These are phyloP conservation scores for Forsythia viridissima DNA, from an alignment of 257 asterid species.

Conservation along the genomic window DNA sequence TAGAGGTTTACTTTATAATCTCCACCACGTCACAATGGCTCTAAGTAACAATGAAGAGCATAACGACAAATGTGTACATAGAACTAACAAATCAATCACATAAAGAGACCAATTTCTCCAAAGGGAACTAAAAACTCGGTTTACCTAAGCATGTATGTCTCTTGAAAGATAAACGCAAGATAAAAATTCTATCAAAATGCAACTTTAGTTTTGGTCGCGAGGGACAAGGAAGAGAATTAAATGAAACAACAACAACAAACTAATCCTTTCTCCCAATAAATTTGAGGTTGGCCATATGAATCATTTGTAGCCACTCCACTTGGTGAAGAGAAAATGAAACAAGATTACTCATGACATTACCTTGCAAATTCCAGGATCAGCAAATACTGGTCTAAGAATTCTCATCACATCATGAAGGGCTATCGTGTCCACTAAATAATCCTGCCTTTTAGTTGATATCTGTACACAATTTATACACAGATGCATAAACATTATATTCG, in stretches of 20 bases:
- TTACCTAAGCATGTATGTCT: neutral
- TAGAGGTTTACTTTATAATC: neutral
- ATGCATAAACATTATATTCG: neutral
- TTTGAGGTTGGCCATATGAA: neutral
- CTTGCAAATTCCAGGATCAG: constrained; percentile 86
- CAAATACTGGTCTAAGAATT: constrained; percentile 76
- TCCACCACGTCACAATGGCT: neutral
- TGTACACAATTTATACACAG: constrained; percentile 24
- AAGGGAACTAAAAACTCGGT: neutral
- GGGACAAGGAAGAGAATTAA: neutral
- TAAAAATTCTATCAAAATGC: neutral
- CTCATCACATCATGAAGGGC: constrained; percentile 78
- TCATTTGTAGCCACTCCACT: neutral
- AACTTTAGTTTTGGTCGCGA: neutral
- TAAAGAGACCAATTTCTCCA: neutral
- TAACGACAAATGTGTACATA: neutral
- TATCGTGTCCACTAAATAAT: constrained; percentile 82
- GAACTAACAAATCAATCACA: neutral
- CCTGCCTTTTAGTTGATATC: constrained; percentile 73
- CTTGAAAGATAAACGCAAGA: neutral
- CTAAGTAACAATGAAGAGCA: neutral
- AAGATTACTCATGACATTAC: constrained; percentile 33
- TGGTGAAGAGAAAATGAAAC: neutral
- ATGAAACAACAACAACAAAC: neutral
- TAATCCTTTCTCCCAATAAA: neutral